Conservation (phyloP, 1,139 yeast species). For the Suhomyces ambrosiae region DNA sequence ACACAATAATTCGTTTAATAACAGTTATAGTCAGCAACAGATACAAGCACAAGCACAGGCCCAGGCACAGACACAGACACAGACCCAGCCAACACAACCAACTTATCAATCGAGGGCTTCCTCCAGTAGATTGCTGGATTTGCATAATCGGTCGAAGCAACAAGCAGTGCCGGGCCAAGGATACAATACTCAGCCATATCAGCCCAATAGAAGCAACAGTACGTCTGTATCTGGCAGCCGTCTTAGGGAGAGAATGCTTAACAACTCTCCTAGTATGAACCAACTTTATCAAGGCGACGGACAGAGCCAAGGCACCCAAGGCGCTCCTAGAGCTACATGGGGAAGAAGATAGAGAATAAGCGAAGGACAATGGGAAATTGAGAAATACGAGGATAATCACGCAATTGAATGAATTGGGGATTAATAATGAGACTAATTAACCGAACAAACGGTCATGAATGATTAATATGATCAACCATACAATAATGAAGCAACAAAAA, state of each 20-base stretch:
- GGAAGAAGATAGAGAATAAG: slow-evolving; percentile 22
- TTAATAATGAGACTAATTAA: too few relatives aligned
- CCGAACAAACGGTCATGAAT: too few relatives aligned
- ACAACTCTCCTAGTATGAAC: slow-evolving; percentile 21
- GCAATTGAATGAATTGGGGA: background rate
- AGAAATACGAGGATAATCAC: too few relatives aligned
- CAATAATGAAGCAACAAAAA: too few relatives aligned
- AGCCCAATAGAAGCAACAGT: slow-evolving; percentile 31
- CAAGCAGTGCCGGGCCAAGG: slow-evolving; percentile 42
- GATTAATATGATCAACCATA: too few relatives aligned
- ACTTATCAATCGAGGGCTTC: slow-evolving; percentile 35
- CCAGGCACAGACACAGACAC: slow-evolving; percentile 9
- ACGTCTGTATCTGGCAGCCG: slow-evolving; percentile 32
- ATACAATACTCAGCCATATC: slow-evolving; percentile 27
- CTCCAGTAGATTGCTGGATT: slow-evolving; percentile 42
- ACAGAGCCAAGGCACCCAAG: slow-evolving; percentile 4
- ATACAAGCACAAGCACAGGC: slow-evolving; percentile 9
- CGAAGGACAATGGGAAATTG: too few relatives aligned
- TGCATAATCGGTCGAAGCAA: slow-evolving; percentile 48
- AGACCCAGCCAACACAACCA: slow-evolving; percentile 17
- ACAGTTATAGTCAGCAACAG: slow-evolving; percentile 23
- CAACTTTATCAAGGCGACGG: slow-evolving; percentile 11
- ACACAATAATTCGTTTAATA: slow-evolving; percentile 25
- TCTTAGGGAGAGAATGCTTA: slow-evolving; percentile 42
- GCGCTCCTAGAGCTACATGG: slow-evolving; percentile 38